Conservation (phyloP, 2,329 filamentous ascomycete species). For the Botrytis aclada region DNA sequence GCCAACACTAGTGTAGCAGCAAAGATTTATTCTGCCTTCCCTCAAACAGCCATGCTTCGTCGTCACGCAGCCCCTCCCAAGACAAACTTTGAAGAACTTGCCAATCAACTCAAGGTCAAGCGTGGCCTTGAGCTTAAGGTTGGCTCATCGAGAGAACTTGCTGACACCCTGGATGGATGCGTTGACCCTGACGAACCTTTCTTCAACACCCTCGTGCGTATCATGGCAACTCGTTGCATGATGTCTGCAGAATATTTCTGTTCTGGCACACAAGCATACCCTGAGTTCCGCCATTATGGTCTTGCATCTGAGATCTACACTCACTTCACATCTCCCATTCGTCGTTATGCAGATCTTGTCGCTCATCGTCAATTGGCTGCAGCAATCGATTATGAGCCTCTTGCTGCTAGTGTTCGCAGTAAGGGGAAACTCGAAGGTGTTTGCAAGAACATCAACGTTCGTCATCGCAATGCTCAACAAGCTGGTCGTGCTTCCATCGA, state of each 20-base stretch:
- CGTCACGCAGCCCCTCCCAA: conserved; percentile 90
- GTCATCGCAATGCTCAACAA: conserved; percentile 95
- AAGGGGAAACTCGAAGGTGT: conserved; percentile 85
- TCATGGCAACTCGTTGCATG: conserved; percentile 98
- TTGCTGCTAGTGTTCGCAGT: conserved; percentile 78
- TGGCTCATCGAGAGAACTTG: conserved; percentile 88
- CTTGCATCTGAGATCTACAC: conserved; percentile 97
- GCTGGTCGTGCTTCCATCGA: conserved; percentile 92
- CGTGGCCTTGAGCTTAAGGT: conserved; percentile 74
- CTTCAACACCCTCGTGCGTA: conserved; percentile 97
- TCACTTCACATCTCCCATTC: conserved; percentile 96
- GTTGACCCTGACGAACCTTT: conserved; percentile 79
- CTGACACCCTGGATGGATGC: conserved; percentile 85
- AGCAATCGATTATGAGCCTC: conserved; percentile 85
- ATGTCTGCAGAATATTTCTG: conserved; percentile 99
- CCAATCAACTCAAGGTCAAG: conserved; percentile 86
- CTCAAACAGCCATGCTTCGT: conserved; percentile 89
- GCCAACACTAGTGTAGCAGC: conserved; percentile 93
- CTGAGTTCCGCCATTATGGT: conserved; percentile 95
- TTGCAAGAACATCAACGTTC: conserved; percentile 97
- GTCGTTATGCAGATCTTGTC: conserved; percentile 94
- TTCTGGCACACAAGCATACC: conserved; percentile 86
- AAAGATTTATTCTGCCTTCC: conserved; percentile 87
- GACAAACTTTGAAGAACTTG: conserved; percentile 93
- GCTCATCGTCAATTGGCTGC: conserved; percentile 93